Base-by-base conservation (phyloP, 352 stramenopile genomes). In the Phytophthora sojae region DNA sequence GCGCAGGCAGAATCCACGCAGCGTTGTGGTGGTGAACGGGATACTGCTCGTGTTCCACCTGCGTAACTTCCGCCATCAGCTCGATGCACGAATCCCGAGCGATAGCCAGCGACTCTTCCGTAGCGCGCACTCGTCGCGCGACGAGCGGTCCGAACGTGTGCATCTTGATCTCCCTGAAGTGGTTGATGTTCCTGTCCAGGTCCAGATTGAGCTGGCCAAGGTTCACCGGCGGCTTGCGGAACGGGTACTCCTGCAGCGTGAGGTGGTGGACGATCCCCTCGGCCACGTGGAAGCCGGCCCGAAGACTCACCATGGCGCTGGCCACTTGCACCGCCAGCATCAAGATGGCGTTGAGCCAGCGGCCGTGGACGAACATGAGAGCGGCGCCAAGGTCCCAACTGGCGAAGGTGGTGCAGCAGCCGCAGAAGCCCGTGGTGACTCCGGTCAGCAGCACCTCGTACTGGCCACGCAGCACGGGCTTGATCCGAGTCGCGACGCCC, bases 351-450 rank as follows among this genome's bases (percentile, higher is more conserved):
- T 87, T 78, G 4, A 83, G 57, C 82, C 80, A 90, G 42, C 60
- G 57, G 32, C 77, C 76, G 47, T 77, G 79, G 56, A 88, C 72
- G 51, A 89, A 90, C 75, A 85, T 78, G 39, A 79, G 69, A 3
- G 79, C 79, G 3, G 74, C 79, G 6, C 70, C 73, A 2, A 92
- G 57, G 37, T 89, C 80, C 84, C 84, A 92, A 26, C 76, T 86
- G 30, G 84, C 76, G 45, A 92, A 92, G 3, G 84, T 90, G 29
- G 84, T 92, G 63, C 82, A 90, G 65, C 72, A 86, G 56, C 84
- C 84, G 63, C 84, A 92, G 35, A 92, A 92, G 11, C 84, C 84
- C n/a, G 84, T 90, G 12, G 80, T 90, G 51, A 92, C 44, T 21
- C 81, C 82, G 9, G 76, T 85, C 19, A 89, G 68, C 35, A 88